Evolutionary conservation across 2,329 filamentous ascomycete species (phyloP).

Genomic region (Aspergillus caelatus): DNA sequence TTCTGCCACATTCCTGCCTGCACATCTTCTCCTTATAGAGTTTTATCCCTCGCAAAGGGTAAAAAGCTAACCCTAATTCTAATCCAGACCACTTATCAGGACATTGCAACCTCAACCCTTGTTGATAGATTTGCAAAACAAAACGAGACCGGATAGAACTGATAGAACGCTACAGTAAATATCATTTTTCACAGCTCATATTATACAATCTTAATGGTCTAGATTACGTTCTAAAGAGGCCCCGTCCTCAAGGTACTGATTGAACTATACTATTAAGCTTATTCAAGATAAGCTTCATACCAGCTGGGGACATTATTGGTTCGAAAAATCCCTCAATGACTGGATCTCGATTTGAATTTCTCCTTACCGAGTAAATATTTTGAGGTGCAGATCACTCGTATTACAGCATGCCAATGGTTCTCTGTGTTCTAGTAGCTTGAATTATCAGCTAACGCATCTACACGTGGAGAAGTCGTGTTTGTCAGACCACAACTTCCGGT

Average conservation of each 20-base stretch:
- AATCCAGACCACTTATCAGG: not conserved
- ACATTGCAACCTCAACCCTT: not conserved
- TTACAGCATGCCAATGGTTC: not conserved
- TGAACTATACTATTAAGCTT: not conserved
- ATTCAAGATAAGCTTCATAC: not conserved
- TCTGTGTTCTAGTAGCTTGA: not conserved
- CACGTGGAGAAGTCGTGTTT: not conserved
- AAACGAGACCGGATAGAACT: not conserved
- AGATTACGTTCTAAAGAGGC: not conserved
- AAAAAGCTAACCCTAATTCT: not conserved
- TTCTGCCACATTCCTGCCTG: not conserved
- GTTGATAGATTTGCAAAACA: not conserved
- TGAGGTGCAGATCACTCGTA: not conserved
- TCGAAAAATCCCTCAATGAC: not conserved
- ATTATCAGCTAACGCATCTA: too few species aligned
- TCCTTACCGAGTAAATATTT: not conserved
- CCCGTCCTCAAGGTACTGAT: not conserved
- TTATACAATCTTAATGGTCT: not conserved
- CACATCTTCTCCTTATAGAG: not conserved
- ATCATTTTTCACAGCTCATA: not conserved
- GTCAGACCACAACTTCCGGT: not conserved
- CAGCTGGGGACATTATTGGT: not conserved
- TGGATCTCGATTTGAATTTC: not conserved
- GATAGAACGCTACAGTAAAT: not conserved
- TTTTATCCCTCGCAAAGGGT: not conserved